Evolutionary conservation across 2,329 filamentous ascomycete species (phyloP), one percentile per base, ranked within the genome.

Genomic region (Beauveria varroae): DNA sequence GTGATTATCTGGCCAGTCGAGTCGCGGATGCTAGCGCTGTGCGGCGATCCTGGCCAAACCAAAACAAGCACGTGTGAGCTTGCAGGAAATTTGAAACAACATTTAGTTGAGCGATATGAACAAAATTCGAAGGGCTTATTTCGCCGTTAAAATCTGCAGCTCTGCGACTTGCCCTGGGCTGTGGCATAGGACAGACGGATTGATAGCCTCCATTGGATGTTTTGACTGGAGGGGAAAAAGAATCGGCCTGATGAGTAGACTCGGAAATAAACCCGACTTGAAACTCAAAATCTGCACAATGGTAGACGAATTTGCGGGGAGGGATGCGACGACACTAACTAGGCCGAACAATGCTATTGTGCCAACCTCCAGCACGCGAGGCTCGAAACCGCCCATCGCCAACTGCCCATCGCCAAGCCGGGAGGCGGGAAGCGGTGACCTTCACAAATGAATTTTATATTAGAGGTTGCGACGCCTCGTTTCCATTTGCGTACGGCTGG

Each of bases 401-500:
- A 50, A 50, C 30, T 47, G 22, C 12, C 46, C 34, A 58, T 58
- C 46, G 56, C 56, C 56, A 58, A 60, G 57, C 40, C 49, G 47
- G 57, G 22, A 46, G 5, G 14, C 57, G n/a, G 49, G 37, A 52
- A 18, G 49, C 26, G 49, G 22, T 16, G 18, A 28, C 22, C 10
- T 14, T n/a, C 22, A 34, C 22, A 43, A 46, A 58, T 43, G 12
- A 16, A 14, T 52, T 37, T 40, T n/a, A 22, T 4, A 44, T 43
- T 34, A 22, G 34, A 50, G 16, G 30, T 24, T 59, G 57, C 44
- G 37, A 52, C 34, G 24, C 49, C 37, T 8, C 0, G 12, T 24
- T 44, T 37, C 18, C 41, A 59, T 44, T 46, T 44, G 57, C 24
- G 16, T 26, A 34, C 20, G n/a, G 24, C 20, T 16, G 5, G 1